These are phyloP conservation scores for Aspergillus sp. DNA, from an alignment of 2,329 filamentous ascomycete species.

Conservation along the genomic window DNA sequence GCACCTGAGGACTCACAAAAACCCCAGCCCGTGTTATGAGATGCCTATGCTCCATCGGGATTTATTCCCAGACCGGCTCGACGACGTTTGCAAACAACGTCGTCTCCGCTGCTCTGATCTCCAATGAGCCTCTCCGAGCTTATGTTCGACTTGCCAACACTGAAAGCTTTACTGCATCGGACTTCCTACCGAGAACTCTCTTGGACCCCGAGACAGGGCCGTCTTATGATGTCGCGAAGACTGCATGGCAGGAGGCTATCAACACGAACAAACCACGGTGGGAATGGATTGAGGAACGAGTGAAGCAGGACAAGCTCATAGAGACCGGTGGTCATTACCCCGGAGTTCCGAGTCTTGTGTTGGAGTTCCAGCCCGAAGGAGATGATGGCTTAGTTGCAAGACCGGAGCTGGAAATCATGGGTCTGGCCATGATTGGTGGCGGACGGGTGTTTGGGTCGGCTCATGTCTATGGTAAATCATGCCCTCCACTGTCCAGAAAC, in stretches of 20 bases:
- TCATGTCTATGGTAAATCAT: slow-evolving; percentile 6
- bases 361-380: not conserved
- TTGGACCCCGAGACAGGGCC: not conserved
- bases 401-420: slow-evolving; percentile 9
- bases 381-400: not conserved
- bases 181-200: slow-evolving; percentile 3
- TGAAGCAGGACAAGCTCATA: not conserved
- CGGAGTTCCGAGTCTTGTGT: not conserved
- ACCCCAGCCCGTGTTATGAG: slow-evolving; percentile 6
- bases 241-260: slow-evolving; percentile 7
- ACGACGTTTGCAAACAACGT: slow-evolving; percentile 6
- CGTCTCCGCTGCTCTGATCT: not conserved
- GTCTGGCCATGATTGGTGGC: slow-evolving; percentile 10
- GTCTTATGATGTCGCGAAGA: slow-evolving; percentile 6
- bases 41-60: slow-evolving; percentile 6
- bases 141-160: slow-evolving; percentile 1
- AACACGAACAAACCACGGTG: slow-evolving; percentile 3
- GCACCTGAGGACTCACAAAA: not conserved
- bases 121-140: slow-evolving; percentile 7
- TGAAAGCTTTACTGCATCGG: slow-evolving; percentile 6
- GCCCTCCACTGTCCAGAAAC: too few relatives aligned
- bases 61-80: slow-evolving; percentile 1
- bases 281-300: slow-evolving; percentile 11
- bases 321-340: not conserved
- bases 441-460: slow-evolving; percentile 6